Conservation (phyloP, 1,284 basidiomycete genomes). For the Irpex rosettiformis region DNA sequence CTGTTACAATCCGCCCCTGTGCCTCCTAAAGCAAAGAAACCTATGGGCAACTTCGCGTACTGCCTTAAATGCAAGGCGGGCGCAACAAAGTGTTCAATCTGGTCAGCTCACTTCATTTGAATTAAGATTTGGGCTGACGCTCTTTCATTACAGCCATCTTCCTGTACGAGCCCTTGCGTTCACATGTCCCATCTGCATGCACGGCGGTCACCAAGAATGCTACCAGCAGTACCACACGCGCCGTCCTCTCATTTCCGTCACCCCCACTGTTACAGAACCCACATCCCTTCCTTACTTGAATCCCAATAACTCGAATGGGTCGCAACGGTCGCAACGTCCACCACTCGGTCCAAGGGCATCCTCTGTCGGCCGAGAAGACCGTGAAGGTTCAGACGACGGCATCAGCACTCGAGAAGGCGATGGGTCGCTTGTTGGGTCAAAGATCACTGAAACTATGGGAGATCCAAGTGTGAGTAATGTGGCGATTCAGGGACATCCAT, state of each 20-base stretch:
- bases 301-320: not conserved
- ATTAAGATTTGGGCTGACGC: slow-evolving; percentile 8
- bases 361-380: slow-evolving; percentile 11
- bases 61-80: slow-evolving; percentile 52
- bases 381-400: slow-evolving; percentile 14
- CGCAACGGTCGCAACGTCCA: slow-evolving; percentile 10
- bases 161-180: slow-evolving; percentile 67
- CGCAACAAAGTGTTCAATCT: slow-evolving; percentile 61
- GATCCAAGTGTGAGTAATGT: not conserved
- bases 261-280: slow-evolving; percentile 12
- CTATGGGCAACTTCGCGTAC: slow-evolving; percentile 30
- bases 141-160: slow-evolving; percentile 49
- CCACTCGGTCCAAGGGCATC: slow-evolving; percentile 8
- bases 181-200: slow-evolving; percentile 68
- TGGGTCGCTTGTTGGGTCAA: slow-evolving; percentile 3
- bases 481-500: slow-evolving; percentile 42
- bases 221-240: slow-evolving; percentile 61
- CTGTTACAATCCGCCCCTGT: slow-evolving; percentile 38
- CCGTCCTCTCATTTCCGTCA: slow-evolving; percentile 47
- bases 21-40: slow-evolving; percentile 30
- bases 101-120: slow-evolving; percentile 39
- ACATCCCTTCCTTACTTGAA: not conserved
- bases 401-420: slow-evolving; percentile 10
- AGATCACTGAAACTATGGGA: not conserved
- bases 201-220: slow-evolving; percentile 75